Conservation (phyloP, 352 stramenopile genomes). For the Hyaloperonospora arabidopsidis region DNA sequence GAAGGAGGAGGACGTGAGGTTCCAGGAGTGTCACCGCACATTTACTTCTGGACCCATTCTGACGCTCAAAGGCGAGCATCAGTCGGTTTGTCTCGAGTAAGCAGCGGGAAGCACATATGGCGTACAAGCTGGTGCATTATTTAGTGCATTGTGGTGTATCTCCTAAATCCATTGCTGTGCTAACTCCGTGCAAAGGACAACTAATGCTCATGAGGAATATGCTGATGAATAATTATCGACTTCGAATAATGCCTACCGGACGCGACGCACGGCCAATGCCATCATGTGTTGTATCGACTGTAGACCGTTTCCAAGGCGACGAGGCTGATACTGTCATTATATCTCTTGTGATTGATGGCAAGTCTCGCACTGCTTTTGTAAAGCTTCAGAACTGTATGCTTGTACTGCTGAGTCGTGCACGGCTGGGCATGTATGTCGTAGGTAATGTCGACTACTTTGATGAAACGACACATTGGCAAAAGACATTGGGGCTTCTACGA, state of each 20-base stretch:
- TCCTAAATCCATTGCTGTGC: slow-evolving; percentile 63
- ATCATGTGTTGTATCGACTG: slow-evolving; percentile 67
- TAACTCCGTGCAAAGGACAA: slow-evolving; percentile 87
- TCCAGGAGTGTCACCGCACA: slow-evolving; percentile 58
- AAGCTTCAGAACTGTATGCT: slow-evolving; percentile 87
- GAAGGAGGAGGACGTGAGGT: slow-evolving; percentile 65
- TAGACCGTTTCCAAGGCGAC: slow-evolving; percentile 87
- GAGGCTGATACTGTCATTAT: slow-evolving; percentile 85
- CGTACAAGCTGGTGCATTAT: slow-evolving; percentile 66
- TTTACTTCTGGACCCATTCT: slow-evolving; percentile 83
- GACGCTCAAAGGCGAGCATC: slow-evolving; percentile 49
- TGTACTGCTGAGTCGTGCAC: slow-evolving; percentile 77
- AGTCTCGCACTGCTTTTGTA: slow-evolving; percentile 82
- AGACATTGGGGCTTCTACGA: slow-evolving; percentile 53
- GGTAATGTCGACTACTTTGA: slow-evolving; percentile 80
- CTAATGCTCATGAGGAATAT: slow-evolving; percentile 78
- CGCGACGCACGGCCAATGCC: slow-evolving; percentile 20
- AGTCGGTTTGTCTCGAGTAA: slow-evolving; percentile 72
- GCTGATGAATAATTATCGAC: slow-evolving; percentile 39
- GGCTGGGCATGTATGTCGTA: slow-evolving; percentile 81
- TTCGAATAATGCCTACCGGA: slow-evolving; percentile 25
- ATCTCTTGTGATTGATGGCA: slow-evolving; percentile 84
- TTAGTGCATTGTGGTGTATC: slow-evolving; percentile 69
- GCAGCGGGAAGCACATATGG: slow-evolving; percentile 73
- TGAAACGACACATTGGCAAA: slow-evolving; percentile 65